phyloP scores from a whole-genome alignment of 495 filamentous ascomycete species.

The Cenococcum geophilum region DNA sequence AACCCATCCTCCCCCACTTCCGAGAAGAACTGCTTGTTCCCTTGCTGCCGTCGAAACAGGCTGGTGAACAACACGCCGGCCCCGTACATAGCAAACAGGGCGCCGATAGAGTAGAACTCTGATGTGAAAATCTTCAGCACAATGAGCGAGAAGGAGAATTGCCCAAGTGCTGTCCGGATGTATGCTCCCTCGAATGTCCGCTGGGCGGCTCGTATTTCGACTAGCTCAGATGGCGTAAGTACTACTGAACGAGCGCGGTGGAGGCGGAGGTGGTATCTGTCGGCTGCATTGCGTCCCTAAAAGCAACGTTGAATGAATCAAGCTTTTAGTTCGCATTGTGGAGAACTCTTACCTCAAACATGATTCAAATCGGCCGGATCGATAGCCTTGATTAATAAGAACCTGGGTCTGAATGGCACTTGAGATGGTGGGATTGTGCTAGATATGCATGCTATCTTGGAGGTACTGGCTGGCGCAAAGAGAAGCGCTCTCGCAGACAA shows the following conservation, averaged over 20 bases:
- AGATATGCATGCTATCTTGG: too few species aligned
- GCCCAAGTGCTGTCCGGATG: conserved; percentile 83
- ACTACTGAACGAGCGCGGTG: conserved; percentile 82
- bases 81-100: conserved; percentile 86
- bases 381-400: background rate
- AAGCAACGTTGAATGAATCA: background rate
- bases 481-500: too few species aligned
- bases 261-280: conserved; percentile 52
- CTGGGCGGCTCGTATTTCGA: conserved; percentile 90
- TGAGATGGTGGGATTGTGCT: too few species aligned
- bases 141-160: conserved; percentile 91
- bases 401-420: too few species aligned
- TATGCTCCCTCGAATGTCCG: conserved; percentile 97
- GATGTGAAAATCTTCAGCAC: conserved; percentile 93
- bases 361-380: conserved; percentile 8
- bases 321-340: background rate
- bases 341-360: conserved; percentile 27
- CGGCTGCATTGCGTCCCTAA: conserved; percentile 35
- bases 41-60: conserved; percentile 75
- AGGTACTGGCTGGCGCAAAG: too few species aligned
- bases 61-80: conserved; percentile 74
- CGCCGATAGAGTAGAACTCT: conserved; percentile 91
- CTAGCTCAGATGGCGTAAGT: conserved; percentile 74
- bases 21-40: conserved; percentile 89
- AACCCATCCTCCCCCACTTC: conserved; percentile 63